A percentile compares a stretch with the other conserved stretches of the same genome.
Conservation (phyloP, 352 stramenopile genomes). For the Thalassiosira mediterranea region DNA sequence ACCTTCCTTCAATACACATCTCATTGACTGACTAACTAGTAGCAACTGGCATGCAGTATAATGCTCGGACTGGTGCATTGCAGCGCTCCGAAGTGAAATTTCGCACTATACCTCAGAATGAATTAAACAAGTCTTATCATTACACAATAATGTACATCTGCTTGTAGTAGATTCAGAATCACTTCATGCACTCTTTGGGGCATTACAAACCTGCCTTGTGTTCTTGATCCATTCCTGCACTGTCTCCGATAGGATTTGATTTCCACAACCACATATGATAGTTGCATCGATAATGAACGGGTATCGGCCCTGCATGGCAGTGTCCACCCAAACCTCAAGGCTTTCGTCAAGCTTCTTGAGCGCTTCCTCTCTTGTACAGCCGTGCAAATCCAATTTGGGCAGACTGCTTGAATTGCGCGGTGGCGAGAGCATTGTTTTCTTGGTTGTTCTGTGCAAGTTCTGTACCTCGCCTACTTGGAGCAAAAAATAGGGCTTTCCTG, state of each 20-base stretch:
- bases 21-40: too few species aligned
- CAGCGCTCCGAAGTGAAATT: too few species aligned
- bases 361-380: constrained; percentile 15
- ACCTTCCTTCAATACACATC: too few species aligned
- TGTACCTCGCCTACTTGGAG: constrained; percentile 25
- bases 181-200: constrained; percentile 24
- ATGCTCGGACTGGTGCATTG: too few species aligned
- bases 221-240: constrained; percentile 30
- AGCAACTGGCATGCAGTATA: too few species aligned
- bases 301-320: constrained; percentile 16
- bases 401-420: not conserved
- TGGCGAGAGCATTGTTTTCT: not conserved
- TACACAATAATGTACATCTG: too few species aligned
- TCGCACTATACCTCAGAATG: too few species aligned
- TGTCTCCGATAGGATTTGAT: constrained; percentile 29
- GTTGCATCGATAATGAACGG: constrained; percentile 19
- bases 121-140: too few species aligned
- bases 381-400: constrained; percentile 16
- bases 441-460: constrained; percentile 45
- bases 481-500: constrained; percentile 19
- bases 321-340: constrained; percentile 12
- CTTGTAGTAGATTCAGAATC: too few species aligned
- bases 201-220: constrained; percentile 14
- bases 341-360: constrained; percentile 17
- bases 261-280: constrained; percentile 33